Evolutionary conservation across 1,284 basidiomycete genomes (phyloP).

Genomic region (Ceratobasidium sp.): DNA sequence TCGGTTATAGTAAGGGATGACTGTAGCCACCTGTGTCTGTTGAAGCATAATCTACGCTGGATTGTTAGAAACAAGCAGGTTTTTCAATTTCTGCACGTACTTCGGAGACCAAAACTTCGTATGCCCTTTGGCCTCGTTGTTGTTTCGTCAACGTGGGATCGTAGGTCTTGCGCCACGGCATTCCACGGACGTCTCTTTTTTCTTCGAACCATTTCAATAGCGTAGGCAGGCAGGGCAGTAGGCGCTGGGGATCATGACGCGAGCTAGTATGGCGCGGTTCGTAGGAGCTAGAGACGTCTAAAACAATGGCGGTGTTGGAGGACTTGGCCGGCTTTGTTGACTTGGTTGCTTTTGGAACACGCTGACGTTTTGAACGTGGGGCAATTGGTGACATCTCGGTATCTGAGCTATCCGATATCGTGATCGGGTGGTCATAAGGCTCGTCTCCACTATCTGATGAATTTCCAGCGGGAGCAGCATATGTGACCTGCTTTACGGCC

Average conservation of each 20-base stretch:
- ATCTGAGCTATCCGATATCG: conserved; percentile 13
- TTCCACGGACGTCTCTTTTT: conserved; percentile 69
- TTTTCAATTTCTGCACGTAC: conserved; percentile 16
- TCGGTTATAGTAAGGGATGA: conserved; percentile 86
- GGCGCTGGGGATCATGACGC: conserved; percentile 25
- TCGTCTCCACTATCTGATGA: conserved; percentile 19
- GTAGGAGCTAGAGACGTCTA: not conserved
- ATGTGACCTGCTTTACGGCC: conserved; percentile 15
- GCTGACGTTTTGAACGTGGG: conserved; percentile 6
- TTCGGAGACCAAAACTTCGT: conserved; percentile 62
- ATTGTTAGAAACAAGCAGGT: conserved; percentile 59
- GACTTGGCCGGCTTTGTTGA: conserved; percentile 2
- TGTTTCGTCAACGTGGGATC: conserved; percentile 59
- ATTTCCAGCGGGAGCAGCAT: conserved; percentile 3
- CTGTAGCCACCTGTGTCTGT: conserved; percentile 91
- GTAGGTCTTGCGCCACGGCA: conserved; percentile 87
- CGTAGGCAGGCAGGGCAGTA: conserved; percentile 40
- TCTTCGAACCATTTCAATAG: conserved; percentile 67
- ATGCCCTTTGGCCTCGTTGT: conserved; percentile 73
- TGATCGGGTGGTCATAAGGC: conserved; percentile 4
- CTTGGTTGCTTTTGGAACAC: conserved; percentile 1
- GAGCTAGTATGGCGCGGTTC: conserved; percentile 25
- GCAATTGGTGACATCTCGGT: not conserved
- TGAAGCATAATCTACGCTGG: conserved; percentile 98
- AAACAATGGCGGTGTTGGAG: not conserved